Evolutionary conservation across 257 asterid species (phyloP).

Genomic region (Solanum clarkiae): DNA sequence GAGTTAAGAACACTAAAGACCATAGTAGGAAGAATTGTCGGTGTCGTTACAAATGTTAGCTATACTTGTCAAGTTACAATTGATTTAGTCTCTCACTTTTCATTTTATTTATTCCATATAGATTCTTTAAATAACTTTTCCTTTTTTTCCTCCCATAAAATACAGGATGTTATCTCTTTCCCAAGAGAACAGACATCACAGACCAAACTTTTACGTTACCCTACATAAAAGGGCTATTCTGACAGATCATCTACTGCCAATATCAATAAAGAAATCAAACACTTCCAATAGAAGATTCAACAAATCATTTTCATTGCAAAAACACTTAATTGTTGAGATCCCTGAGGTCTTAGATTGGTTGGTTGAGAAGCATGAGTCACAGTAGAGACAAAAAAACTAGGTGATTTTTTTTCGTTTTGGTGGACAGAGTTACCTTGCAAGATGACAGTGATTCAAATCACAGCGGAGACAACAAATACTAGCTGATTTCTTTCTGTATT

Average conservation of each 20-base stretch:
- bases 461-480: too few relatives aligned
- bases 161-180: constrained; percentile 15
- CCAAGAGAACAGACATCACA: constrained; percentile 7
- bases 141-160: constrained; percentile 16
- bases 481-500: background rate
- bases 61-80: constrained; percentile 5
- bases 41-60: constrained; percentile 1
- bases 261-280: background rate
- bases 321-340: background rate
- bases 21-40: background rate
- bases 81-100: constrained; percentile 35
- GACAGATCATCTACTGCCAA: background rate
- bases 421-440: too few relatives aligned
- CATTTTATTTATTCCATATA: constrained; percentile 11
- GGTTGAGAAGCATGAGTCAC: too few relatives aligned
- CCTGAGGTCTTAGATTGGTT: background rate
- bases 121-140: constrained; percentile 17
- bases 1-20: background rate
- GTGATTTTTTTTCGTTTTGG: too few relatives aligned
- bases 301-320: background rate
- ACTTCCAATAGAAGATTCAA: background rate
- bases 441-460: too few relatives aligned
- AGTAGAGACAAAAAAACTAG: too few relatives aligned
- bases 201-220: constrained; percentile 13
- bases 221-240: constrained; percentile 5